These are phyloP conservation scores for Diaporthe sp. DNA, from an alignment of 2,329 filamentous ascomycete genomes.

Conservation along the genomic window DNA sequence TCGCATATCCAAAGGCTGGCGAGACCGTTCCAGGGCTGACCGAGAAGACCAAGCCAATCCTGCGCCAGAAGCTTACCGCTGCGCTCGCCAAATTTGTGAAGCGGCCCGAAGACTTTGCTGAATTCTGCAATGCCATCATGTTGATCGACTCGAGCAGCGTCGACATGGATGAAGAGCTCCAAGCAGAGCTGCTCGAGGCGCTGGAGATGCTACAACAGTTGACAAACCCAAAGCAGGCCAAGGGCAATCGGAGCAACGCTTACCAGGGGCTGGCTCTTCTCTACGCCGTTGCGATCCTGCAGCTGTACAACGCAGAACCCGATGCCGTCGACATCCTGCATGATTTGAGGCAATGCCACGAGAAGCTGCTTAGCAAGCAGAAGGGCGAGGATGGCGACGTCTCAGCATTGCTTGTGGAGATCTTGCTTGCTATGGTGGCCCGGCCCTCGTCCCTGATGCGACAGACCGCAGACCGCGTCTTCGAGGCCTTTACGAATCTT, in stretches of 20 bases:
- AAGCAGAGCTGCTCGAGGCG: conserved; percentile 65
- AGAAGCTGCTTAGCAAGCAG: conserved; percentile 72
- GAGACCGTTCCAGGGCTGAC: conserved; percentile 59
- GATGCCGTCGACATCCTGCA: conserved; percentile 87
- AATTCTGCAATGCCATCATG: conserved; percentile 67
- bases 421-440: conserved; percentile 89
- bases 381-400: conserved; percentile 66
- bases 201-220: conserved; percentile 66
- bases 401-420: conserved; percentile 84
- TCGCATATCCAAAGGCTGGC: conserved; percentile 66
- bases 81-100: conserved; percentile 70
- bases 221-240: conserved; percentile 55
- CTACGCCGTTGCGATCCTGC: conserved; percentile 86
- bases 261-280: conserved; percentile 81
- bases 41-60: conserved; percentile 65
- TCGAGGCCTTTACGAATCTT: conserved; percentile 82
- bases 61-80: conserved; percentile 68
- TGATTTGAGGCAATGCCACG: conserved; percentile 83
- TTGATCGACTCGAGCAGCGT: conserved; percentile 64
- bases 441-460: conserved; percentile 87
- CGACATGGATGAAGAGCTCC: conserved; percentile 67
- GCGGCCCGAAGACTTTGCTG: conserved; percentile 63
- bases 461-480: conserved; percentile 89
- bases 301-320: conserved; percentile 89
- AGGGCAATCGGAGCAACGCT: conserved; percentile 52